A percentile compares a stretch with the other conserved stretches of the same genome.
Evolutionary conservation across 2,329 filamentous ascomycete genomes (phyloP).

Genomic region (Calycina herbarum): DNA sequence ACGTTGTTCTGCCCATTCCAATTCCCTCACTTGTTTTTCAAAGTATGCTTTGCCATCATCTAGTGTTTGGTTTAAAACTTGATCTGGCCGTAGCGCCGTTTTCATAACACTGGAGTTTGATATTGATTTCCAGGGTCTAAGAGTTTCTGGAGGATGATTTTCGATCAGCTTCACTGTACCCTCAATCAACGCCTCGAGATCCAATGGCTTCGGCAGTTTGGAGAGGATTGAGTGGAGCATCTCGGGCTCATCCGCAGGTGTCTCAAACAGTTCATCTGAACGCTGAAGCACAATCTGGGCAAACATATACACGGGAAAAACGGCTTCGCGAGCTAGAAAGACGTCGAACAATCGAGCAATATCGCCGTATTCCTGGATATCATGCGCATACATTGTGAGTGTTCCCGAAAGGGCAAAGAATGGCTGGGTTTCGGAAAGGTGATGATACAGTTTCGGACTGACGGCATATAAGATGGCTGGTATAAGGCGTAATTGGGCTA

Average conservation of each 20-base stretch:
- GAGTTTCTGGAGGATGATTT: constrained; percentile 67
- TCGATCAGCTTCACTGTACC: constrained; percentile 64
- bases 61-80: constrained; percentile 56
- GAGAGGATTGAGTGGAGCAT: constrained; percentile 88
- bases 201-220: constrained; percentile 78
- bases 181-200: constrained; percentile 75
- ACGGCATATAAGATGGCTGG: constrained; percentile 74
- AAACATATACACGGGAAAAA: constrained; percentile 88
- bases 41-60: constrained; percentile 69
- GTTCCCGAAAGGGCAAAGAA: constrained; percentile 94
- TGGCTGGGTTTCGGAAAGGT: constrained; percentile 77
- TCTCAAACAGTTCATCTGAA: constrained; percentile 80
- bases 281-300: constrained; percentile 82
- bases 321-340: constrained; percentile 81
- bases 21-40: constrained; percentile 67
- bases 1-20: constrained; percentile 64
- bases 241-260: constrained; percentile 80
- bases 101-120: constrained; percentile 80
- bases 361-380: constrained; percentile 84
- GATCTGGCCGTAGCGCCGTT: constrained; percentile 62
- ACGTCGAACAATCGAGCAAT: constrained; percentile 93
- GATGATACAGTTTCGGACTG: constrained; percentile 69
- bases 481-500: constrained; percentile 83
- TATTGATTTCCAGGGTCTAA: constrained; percentile 72
- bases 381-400: constrained; percentile 94